A percentile compares a stretch with the other conserved stretches of the same genome.
These are phyloP conservation scores for Penicillium simplicissimum DNA, from an alignment of 495 filamentous ascomycete genomes.

Conservation along the genomic window DNA sequence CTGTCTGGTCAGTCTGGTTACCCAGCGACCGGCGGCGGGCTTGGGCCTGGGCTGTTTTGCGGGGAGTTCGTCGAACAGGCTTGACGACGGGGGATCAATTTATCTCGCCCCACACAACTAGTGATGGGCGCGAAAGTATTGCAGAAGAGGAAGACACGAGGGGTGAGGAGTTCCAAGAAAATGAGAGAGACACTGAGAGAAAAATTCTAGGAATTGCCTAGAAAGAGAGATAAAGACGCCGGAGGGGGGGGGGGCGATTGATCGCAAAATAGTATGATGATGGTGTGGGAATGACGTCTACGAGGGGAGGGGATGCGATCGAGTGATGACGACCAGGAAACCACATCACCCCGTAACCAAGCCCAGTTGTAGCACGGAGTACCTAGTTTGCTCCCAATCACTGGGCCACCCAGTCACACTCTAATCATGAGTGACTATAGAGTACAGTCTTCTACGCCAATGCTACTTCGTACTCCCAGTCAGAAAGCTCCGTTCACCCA, in stretches of 20 bases:
- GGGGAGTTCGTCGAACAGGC: constrained; percentile 21
- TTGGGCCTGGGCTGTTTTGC: constrained; percentile 17
- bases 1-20: constrained; percentile 17
- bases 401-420: constrained; percentile 3
- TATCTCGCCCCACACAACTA: constrained; percentile 19
- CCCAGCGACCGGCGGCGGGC: constrained; percentile 28
- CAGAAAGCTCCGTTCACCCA: not conserved
- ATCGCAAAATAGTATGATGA: constrained; percentile 3
- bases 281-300: constrained; percentile 26
- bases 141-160: not conserved
- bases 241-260: not conserved
- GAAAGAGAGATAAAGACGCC: not conserved
- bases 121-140: not conserved
- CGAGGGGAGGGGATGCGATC: constrained; percentile 17
- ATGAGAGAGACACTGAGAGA: not conserved
- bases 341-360: not conserved
- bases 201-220: not conserved
- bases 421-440: constrained; percentile 1
- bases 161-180: not conserved
- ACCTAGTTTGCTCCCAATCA: not conserved
- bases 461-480: not conserved
- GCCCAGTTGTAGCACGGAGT: not conserved
- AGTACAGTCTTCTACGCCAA: not conserved
- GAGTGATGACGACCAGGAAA: constrained; percentile 20
- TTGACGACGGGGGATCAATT: constrained; percentile 17